Evolutionary conservation across 2,329 filamentous ascomycete species (phyloP).

Genomic region (Pseudogymnoascus sp.): DNA sequence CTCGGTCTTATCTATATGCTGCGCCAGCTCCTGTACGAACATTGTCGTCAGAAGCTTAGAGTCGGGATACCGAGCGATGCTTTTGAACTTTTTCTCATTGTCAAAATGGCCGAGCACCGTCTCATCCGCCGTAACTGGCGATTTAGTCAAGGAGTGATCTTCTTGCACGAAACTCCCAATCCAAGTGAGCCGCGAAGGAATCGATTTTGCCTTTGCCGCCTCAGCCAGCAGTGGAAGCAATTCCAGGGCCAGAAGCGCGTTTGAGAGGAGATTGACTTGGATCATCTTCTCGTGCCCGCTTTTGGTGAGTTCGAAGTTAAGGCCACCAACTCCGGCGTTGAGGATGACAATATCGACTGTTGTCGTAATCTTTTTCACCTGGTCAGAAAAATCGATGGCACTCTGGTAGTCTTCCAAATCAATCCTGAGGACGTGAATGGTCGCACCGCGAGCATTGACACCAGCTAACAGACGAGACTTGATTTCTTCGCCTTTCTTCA

Average conservation of each 20-base stretch:
- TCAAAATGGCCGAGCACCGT: neutral
- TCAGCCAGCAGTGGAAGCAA: neutral
- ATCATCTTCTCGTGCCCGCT: no score
- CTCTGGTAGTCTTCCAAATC: no score
- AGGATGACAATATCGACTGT: no score
- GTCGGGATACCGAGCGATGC: constrained; percentile 11
- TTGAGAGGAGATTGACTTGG: no score
- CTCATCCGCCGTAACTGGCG: neutral
- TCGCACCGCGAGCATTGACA: no score
- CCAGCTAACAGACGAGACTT: no score
- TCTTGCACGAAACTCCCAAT: neutral
- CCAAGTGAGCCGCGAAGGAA: neutral
- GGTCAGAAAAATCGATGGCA: no score
- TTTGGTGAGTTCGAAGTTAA: no score
- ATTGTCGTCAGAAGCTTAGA: constrained; percentile 15
- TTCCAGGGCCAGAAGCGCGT: neutral
- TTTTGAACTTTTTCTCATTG: neutral
- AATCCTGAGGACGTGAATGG: no score
- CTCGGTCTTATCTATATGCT: constrained; percentile 15
- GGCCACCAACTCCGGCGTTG: no score
- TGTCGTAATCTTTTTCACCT: no score
- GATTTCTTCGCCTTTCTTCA: no score
- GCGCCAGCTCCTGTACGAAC: constrained; percentile 14
- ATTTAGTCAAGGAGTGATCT: neutral
- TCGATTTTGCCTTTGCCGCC: neutral